These are phyloP conservation scores for Irpex sp. DNA, from an alignment of 1,284 basidiomycete genomes.

Conservation along the genomic window DNA sequence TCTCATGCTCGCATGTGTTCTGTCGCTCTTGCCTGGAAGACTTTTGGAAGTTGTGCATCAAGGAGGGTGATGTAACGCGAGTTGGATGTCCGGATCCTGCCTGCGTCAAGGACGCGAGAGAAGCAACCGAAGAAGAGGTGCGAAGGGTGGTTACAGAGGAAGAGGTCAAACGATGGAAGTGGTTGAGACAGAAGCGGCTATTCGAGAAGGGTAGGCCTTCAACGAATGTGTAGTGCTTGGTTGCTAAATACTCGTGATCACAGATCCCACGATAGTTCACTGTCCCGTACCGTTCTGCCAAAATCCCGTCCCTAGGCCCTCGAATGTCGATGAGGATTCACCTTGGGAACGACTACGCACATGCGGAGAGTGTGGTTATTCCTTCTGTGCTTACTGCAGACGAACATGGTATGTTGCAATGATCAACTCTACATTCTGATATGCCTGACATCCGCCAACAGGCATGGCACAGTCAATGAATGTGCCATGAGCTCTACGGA, in stretches of 20 bases:
- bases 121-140: conserved; percentile 71
- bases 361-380: conserved; percentile 62
- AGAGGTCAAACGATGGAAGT: conserved; percentile 65
- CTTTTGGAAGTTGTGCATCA: conserved; percentile 73
- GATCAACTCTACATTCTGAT: neutral
- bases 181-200: conserved; percentile 65
- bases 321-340: conserved; percentile 44
- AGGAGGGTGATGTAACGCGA: conserved; percentile 64
- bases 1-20: conserved; percentile 70
- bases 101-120: conserved; percentile 65
- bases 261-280: conserved; percentile 72
- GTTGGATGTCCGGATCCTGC: conserved; percentile 73
- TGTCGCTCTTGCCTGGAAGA: conserved; percentile 68
- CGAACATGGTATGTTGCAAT: conserved; percentile 55
- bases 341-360: conserved; percentile 68
- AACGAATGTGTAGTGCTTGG: neutral
- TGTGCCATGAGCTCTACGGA: conserved; percentile 65
- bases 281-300: conserved; percentile 77
- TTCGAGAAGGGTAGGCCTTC: conserved; percentile 57
- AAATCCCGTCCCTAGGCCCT: conserved; percentile 55
- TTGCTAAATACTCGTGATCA: neutral
- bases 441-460: conserved; percentile 22
- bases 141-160: conserved; percentile 60
- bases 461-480: conserved; percentile 70
- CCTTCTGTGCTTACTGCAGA: conserved; percentile 73